Base-by-base conservation (phyloP, 129 eudicot genomes). In the Tanacetum coccineum region DNA sequence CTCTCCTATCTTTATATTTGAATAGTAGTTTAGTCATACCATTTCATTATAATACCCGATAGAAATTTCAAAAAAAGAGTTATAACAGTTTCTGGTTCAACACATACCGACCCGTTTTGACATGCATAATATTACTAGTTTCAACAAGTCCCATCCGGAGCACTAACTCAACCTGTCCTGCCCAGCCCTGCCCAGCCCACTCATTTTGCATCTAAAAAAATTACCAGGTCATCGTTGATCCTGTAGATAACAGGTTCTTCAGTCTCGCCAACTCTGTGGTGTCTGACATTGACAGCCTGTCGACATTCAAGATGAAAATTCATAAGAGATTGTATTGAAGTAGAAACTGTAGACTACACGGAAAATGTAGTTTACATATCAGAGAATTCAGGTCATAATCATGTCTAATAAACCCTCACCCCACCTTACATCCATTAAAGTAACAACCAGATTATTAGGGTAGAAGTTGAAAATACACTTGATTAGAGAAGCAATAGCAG, bases 151-250 rank as follows among this genome's bases (percentile, higher is more conserved):
- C 40, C 18, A 15, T 13, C 11, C 11, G 4, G 54, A 13, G 6
- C 18, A 12, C 13, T 49, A 12, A 49, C 54, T 17, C 6, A 62
- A 42, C 52, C 52, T 28, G n/a, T n/a, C n/a, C n/a, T n/a, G n/a
- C n/a, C n/a, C n/a, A n/a, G n/a, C n/a, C n/a, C n/a, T 22, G 32
- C 30, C 32, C 67, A 12, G 5, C 53, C 53, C 14, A 40, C 53
- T 30, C 14, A 40, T 18, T 62, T 50, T 32, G 55, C 72, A 67
- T 18, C 40, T 36, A 36, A 36, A 61, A 28, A 25, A 14, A 62
- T 62, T 84, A 89, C 99, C 93, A 89, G 88, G 72, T 94, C 90
- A 72, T 94, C 99, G 13, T 79, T 94, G 83, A 94, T 86, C 81
- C 93, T 84, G 79, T 94, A 94, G 70, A 89, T 82, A 45, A 88